A percentile compares a stretch with the other conserved stretches of the same genome.
Evolutionary conservation across 441 rosid species (phyloP).

Genomic region (Gossypium armourianum): DNA sequence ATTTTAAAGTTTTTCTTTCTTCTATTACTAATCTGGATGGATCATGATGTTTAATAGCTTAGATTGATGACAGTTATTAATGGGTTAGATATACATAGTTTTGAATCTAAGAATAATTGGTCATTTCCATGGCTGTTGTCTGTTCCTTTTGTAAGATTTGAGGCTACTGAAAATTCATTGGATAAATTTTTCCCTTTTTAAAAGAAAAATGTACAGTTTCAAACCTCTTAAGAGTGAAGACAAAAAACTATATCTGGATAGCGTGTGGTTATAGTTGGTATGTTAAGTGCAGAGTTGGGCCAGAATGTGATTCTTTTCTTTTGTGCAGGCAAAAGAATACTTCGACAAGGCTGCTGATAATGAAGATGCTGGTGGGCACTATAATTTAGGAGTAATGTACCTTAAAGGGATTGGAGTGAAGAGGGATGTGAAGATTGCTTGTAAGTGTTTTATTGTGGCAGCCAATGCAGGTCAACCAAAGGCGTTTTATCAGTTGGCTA

Average conservation of each 20-base stretch:
- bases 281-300: background rate
- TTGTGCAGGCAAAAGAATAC: conserved; percentile 75
- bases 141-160: background rate
- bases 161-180: background rate
- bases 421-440: conserved; percentile 74
- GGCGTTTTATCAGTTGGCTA: conserved; percentile 95
- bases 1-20: background rate
- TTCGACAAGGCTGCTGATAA: conserved; percentile 80
- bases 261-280: background rate
- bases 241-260: background rate
- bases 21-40: background rate
- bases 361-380: conserved; percentile 77
- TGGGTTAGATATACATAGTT: background rate
- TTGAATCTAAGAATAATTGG: background rate
- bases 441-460: conserved; percentile 57
- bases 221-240: background rate
- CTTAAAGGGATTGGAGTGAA: conserved; percentile 80
- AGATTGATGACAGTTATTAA: background rate
- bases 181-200: background rate
- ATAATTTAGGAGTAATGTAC: conserved; percentile 84
- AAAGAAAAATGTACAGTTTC: background rate
- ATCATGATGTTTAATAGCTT: background rate
- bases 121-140: background rate
- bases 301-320: background rate
- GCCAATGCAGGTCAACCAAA: conserved; percentile 93